Percentiles rank a stretch among this genome's conserved stretches.
These are phyloP conservation scores for Effrenium voratum DNA, from an alignment of 73 alveolate genomes.

Conservation along the genomic window DNA sequence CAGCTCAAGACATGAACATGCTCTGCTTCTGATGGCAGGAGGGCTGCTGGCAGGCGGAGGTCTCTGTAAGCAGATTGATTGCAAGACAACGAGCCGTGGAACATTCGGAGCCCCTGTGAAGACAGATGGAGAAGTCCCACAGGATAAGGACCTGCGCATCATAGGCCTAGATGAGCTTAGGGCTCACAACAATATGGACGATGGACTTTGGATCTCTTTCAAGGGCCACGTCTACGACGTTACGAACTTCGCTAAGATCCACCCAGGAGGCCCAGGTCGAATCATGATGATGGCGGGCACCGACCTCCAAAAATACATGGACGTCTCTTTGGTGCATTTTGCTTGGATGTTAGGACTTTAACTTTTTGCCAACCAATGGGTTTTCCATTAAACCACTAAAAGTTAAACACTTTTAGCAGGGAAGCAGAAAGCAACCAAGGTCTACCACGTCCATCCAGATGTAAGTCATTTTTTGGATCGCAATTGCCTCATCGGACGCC, in stretches of 20 bases:
- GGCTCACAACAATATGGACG: slow-evolving; percentile 66
- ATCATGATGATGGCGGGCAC: slow-evolving; percentile 63
- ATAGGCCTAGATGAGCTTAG: slow-evolving; percentile 49
- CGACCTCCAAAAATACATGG: slow-evolving; percentile 59
- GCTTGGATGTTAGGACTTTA: too few species aligned
- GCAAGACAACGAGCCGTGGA: too few species aligned
- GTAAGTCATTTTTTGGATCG: slow-evolving; percentile 64
- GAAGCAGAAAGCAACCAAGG: background rate
- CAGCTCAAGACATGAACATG: too few species aligned
- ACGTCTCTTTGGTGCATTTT: too few species aligned
- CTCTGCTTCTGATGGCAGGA: too few species aligned
- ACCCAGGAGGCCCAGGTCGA: slow-evolving; percentile 71
- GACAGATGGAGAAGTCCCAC: slow-evolving; percentile 5
- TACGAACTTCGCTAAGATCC: slow-evolving; percentile 69
- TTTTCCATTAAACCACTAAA: too few species aligned
- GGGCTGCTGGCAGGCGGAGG: too few species aligned
- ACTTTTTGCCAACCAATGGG: too few species aligned
- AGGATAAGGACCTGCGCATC: slow-evolving; percentile 44
- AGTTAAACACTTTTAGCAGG: too few species aligned
- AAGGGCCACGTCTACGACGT: slow-evolving; percentile 40
- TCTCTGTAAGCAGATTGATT: too few species aligned
- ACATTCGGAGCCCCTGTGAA: too few species aligned
- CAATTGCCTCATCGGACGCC: slow-evolving; percentile 66
- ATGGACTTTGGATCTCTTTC: background rate
- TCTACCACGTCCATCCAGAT: slow-evolving; percentile 60